Conservation (phyloP, 2,329 filamentous ascomycete genomes). For the Colletotrichum eleusines region DNA sequence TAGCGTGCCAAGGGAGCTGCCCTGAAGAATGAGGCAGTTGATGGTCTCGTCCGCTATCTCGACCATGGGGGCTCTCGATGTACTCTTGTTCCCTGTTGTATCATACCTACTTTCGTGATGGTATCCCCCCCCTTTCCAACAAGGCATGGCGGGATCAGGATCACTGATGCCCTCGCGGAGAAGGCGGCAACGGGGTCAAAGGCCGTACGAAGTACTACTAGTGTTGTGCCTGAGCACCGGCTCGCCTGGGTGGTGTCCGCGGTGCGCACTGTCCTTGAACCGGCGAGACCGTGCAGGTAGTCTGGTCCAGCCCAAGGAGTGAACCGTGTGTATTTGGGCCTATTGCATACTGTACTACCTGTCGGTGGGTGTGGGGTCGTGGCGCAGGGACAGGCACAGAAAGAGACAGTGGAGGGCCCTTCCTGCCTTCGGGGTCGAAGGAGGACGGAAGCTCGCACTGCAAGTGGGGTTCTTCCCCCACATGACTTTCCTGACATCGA, state of each 20-base stretch:
- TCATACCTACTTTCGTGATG: background rate
- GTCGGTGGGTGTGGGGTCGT: background rate
- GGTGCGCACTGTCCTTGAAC: slow-evolving; percentile 8
- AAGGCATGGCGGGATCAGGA: too few relatives aligned
- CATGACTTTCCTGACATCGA: slow-evolving; percentile 10
- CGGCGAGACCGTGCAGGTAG: background rate
- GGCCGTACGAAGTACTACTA: background rate
- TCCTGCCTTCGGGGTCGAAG: background rate
- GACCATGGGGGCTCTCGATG: background rate
- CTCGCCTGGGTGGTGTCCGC: background rate
- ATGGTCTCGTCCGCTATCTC: background rate
- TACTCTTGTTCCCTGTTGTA: background rate
- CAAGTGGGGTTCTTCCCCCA: background rate
- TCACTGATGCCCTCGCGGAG: background rate
- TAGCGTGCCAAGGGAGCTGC: background rate
- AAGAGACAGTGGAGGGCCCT: background rate
- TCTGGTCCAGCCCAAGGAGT: background rate
- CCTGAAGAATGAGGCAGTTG: background rate
- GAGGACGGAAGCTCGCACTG: background rate
- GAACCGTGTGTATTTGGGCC: slow-evolving; percentile 2
- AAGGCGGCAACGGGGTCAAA: background rate
- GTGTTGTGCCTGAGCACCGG: background rate
- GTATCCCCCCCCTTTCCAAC: too few relatives aligned
- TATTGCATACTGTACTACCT: slow-evolving; percentile 23
- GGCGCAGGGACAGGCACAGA: slow-evolving; percentile 21